phyloP scores from a whole-genome alignment of 495 filamentous ascomycete species.

The Neurospora sp. region DNA sequence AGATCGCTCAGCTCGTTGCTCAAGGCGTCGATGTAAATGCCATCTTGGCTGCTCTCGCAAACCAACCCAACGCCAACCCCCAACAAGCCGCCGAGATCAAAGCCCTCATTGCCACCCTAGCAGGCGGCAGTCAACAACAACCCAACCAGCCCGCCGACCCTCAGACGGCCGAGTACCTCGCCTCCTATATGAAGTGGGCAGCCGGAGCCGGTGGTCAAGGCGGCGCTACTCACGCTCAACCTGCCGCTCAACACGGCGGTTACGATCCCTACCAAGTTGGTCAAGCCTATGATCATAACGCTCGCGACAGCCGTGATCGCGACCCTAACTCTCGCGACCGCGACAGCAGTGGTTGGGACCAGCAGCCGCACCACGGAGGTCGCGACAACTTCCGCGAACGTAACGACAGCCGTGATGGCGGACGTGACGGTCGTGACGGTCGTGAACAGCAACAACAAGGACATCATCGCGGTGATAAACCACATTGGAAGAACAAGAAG shows the following conservation, averaged over 20 bases:
- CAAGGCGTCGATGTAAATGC: slow-evolving; percentile 10
- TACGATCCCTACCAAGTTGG: not conserved
- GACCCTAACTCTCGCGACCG: slow-evolving; percentile 3
- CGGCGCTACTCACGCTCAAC: not conserved
- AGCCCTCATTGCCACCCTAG: slow-evolving; percentile 12
- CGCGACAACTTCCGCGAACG: slow-evolving; percentile 15
- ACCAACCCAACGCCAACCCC: slow-evolving; percentile 2
- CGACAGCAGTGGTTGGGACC: slow-evolving; percentile 1
- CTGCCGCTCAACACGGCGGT: not conserved
- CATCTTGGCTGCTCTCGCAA: slow-evolving; percentile 15
- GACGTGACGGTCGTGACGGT: not conserved
- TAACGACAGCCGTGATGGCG: slow-evolving; percentile 1
- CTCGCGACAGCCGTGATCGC: slow-evolving; percentile 3
- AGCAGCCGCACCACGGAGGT: not conserved
- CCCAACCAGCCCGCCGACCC: slow-evolving; percentile 1
- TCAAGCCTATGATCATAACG: not conserved
- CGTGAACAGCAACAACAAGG: not conserved
- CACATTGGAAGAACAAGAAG: not conserved
- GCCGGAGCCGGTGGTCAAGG: not conserved
- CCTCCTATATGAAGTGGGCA: slow-evolving; percentile 11
- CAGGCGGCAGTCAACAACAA: slow-evolving; percentile 5
- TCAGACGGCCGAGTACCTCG: slow-evolving; percentile 14
- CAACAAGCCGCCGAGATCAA: slow-evolving; percentile 9
- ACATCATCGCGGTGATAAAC: not conserved
- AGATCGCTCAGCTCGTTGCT: slow-evolving; percentile 1